Conservation (phyloP, 176 grass and related monocot species). For the Aegilops sharonensis region DNA sequence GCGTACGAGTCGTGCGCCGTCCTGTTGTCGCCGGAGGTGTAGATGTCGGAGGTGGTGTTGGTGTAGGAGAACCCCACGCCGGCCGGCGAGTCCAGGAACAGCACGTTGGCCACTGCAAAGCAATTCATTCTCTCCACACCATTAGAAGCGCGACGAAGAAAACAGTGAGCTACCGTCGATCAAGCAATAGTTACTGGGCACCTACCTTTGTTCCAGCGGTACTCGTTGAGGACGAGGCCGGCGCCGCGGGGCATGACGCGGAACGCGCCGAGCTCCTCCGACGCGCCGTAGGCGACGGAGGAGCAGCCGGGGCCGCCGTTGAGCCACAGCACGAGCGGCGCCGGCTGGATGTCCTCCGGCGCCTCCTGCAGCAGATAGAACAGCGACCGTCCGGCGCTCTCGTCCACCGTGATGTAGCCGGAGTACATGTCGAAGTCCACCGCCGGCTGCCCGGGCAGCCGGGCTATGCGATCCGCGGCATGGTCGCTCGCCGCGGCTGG, state of each 20-base stretch:
- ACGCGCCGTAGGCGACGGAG: conserved; percentile 72
- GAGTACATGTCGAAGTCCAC: conserved; percentile 81
- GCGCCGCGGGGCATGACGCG: conserved; percentile 55
- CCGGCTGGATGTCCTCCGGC: conserved; percentile 25
- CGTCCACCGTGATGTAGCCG: conserved; percentile 63
- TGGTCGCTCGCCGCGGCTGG: background rate
- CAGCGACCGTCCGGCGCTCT: conserved; percentile 44
- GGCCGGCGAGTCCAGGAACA: conserved; percentile 85
- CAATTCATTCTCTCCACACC: background rate
- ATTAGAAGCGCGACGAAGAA: background rate
- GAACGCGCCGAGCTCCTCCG: conserved; percentile 80
- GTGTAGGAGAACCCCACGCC: conserved; percentile 93
- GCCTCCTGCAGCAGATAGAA: conserved; percentile 76
- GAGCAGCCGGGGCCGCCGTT: conserved; percentile 88
- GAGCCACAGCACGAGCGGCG: conserved; percentile 85
- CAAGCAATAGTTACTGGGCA: too few species aligned
- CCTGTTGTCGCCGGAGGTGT: conserved; percentile 52
- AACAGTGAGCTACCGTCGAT: background rate
- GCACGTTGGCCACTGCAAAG: conserved; percentile 64
- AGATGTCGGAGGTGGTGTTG: conserved; percentile 72
- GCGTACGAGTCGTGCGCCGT: conserved; percentile 56
- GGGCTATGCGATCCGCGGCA: background rate
- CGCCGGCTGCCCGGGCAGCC: conserved; percentile 58
- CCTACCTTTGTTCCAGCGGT: conserved; percentile 75
- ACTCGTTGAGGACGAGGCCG: conserved; percentile 56